These are phyloP conservation scores for Naematelia aurantialba DNA, from an alignment of 768 basidiomycete species.

Conservation along the genomic window DNA sequence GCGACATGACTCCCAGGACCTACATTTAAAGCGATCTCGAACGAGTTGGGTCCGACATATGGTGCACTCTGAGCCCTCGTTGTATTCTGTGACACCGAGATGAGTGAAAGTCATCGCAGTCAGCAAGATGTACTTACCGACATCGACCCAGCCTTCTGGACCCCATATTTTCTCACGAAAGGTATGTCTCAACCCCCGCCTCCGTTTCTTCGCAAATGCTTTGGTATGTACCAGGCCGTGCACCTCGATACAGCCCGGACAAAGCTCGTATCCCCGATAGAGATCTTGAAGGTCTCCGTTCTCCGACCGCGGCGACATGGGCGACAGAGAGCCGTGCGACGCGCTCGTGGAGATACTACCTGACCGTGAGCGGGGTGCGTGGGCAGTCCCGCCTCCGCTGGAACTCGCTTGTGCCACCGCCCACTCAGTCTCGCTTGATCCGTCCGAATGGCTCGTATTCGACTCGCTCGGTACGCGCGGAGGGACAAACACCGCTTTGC, in stretches of 20 bases:
- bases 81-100: conserved; percentile 58
- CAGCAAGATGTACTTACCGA: conserved; percentile 60
- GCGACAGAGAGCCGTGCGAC: conserved; percentile 6
- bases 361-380: conserved; percentile 1
- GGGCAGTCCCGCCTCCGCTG: conserved; percentile 1
- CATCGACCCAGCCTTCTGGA: conserved; percentile 75
- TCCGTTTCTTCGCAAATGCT: conserved; percentile 27
- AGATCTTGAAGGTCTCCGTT: neutral
- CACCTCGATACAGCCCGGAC: conserved; percentile 70
- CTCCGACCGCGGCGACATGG: conserved; percentile 4
- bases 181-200: conserved; percentile 65
- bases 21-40: conserved; percentile 73
- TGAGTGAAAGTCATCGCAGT: conserved; percentile 3
- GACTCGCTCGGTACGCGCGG: conserved; percentile 4
- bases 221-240: conserved; percentile 71
- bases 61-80: conserved; percentile 72
- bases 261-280: conserved; percentile 74
- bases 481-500: conserved; percentile 13
- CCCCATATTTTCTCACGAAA: conserved; percentile 86
- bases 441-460: conserved; percentile 10
- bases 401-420: neutral
- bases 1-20: conserved; percentile 1
- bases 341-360: conserved; percentile 10
- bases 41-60: conserved; percentile 67
- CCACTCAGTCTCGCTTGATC: conserved; percentile 14